Conservation (phyloP, 805 yeast genomes). For the Schizosaccharomyces cryophilus region DNA sequence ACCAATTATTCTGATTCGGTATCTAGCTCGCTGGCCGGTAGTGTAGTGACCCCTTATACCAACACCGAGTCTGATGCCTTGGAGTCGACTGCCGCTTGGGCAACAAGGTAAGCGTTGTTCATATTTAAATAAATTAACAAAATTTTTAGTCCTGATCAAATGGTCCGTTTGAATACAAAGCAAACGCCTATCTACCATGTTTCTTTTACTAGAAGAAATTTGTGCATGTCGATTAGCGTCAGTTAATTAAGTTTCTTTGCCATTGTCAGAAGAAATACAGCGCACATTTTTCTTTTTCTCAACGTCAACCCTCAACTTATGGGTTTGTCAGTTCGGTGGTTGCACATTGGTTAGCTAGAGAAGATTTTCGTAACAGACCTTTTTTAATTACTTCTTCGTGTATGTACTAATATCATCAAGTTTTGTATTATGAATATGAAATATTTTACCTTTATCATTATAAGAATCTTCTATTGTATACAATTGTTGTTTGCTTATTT, state of each 20-base stretch:
- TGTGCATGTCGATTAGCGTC: slow-evolving; percentile 12
- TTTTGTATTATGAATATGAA: too few species aligned
- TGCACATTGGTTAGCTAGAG: too few species aligned
- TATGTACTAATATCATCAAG: too few species aligned
- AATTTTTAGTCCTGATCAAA: slow-evolving; percentile 3
- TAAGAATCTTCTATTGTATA: too few species aligned
- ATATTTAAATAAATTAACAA: background rate
- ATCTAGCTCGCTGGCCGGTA: background rate
- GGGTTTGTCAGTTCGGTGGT: too few species aligned
- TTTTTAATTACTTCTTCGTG: too few species aligned
- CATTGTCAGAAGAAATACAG: background rate
- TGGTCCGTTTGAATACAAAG: slow-evolving; percentile 36
- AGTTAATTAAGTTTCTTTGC: background rate
- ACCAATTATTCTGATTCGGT: slow-evolving; percentile 1
- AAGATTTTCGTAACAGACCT: too few species aligned
- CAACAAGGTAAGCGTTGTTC: slow-evolving; percentile 3
- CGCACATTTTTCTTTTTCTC: too few species aligned
- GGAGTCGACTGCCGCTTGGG: slow-evolving; percentile 7
- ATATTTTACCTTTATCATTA: too few species aligned
- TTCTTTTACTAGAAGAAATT: slow-evolving; percentile 69
- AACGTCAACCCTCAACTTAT: too few species aligned
- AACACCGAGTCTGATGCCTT: slow-evolving; percentile 13
- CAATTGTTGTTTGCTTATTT: too few species aligned
- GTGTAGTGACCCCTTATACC: background rate
- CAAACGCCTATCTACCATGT: slow-evolving; percentile 84